phyloP scores from a whole-genome alignment of 495 filamentous ascomycete genomes.

The Aspergillus diversus region DNA sequence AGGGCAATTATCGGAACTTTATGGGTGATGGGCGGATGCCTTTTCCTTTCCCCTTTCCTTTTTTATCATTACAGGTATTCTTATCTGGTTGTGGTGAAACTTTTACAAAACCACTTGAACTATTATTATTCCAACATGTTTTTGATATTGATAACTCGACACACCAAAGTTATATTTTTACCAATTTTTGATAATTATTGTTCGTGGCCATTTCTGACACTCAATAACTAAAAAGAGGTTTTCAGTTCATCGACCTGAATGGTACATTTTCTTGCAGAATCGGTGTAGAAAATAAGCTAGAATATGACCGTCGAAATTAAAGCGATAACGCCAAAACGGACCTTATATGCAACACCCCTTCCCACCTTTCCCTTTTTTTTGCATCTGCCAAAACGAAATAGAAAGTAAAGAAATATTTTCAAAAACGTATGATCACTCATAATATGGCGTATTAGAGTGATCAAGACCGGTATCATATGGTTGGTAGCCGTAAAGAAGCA shows the following conservation, averaged over 20 bases:
- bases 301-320: too few species aligned
- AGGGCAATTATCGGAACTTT: constrained; percentile 34
- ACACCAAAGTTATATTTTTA: not conserved
- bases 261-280: not conserved
- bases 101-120: not conserved
- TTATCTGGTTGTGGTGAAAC: not conserved
- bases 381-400: too few species aligned
- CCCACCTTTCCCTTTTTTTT: too few species aligned
- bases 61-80: too few species aligned
- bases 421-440: not conserved
- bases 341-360: too few species aligned
- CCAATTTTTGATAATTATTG: not conserved
- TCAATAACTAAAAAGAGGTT: not conserved
- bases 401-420: too few species aligned
- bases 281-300: not conserved
- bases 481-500: not conserved
- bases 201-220: not conserved
- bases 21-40: constrained; percentile 22
- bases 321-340: too few species aligned
- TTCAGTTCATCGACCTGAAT: not conserved
- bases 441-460: not conserved
- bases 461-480: not conserved
- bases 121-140: not conserved
- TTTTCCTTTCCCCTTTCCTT: too few species aligned
- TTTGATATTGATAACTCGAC: not conserved